Conservation (phyloP, 2,329 filamentous ascomycete genomes). For the Coniochaeta sp. region DNA sequence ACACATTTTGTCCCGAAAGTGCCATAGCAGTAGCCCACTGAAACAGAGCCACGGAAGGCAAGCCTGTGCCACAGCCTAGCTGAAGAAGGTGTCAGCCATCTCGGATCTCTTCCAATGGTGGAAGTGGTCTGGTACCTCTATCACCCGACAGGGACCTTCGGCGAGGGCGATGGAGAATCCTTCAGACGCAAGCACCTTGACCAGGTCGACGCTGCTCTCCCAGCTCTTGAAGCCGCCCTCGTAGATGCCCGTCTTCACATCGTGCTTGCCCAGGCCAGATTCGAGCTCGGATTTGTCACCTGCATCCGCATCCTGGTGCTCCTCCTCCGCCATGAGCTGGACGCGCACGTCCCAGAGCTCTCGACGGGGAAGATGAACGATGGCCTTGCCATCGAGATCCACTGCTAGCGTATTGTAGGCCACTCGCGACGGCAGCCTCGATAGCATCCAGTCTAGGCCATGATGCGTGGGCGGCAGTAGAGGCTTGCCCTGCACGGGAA, state of each 20-base stretch:
- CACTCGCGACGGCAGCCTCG: conserved; percentile 63
- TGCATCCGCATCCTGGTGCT: conserved; percentile 16
- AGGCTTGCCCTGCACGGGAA: conserved; percentile 55
- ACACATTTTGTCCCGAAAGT: conserved; percentile 16
- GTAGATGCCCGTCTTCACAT: conserved; percentile 76
- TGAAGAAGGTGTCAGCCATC: conserved; percentile 26
- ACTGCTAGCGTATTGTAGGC: conserved; percentile 59
- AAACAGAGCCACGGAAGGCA: conserved; percentile 66
- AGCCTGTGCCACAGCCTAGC: conserved; percentile 72
- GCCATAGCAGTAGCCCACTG: conserved; percentile 39
- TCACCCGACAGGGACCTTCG: conserved; percentile 32
- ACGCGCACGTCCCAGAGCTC: conserved; percentile 77
- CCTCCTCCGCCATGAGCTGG: conserved; percentile 69
- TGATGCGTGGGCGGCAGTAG: conserved; percentile 49
- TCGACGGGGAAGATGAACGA: conserved; percentile 56
- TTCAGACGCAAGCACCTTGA: conserved; percentile 53
- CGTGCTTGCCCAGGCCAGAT: conserved; percentile 55
- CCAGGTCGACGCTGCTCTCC: conserved; percentile 78
- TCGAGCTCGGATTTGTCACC: conserved; percentile 30
- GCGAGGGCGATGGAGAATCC: conserved; percentile 24
- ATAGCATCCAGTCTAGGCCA: conserved; percentile 42
- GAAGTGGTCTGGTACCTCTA: conserved; percentile 40
- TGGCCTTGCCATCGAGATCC: conserved; percentile 47
- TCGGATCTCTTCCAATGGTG: background rate
- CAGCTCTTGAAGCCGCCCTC: conserved; percentile 87